Conservation (phyloP, 1,284 basidiomycete genomes). For the Cryptococcus maquisensis region DNA sequence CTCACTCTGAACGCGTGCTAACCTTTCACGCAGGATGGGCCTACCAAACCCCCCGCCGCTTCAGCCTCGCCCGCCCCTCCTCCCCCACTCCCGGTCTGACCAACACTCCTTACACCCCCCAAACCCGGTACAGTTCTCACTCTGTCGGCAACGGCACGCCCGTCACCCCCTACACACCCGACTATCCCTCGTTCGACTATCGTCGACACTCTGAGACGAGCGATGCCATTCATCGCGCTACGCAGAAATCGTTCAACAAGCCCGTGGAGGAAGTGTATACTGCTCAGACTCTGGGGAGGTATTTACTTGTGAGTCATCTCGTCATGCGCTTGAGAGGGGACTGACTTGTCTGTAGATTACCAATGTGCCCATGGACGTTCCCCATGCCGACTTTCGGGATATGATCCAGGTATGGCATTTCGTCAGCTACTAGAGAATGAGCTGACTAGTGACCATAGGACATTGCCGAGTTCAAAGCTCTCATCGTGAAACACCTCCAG, state of each 20-base stretch:
- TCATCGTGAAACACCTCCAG: constrained; percentile 28
- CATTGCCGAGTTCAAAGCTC: constrained; percentile 27
- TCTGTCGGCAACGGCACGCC: not conserved
- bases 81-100: constrained; percentile 3
- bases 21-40: not conserved
- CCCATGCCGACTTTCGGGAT: constrained; percentile 15
- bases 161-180: constrained; percentile 10
- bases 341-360: constrained; percentile 16
- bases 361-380: constrained; percentile 21
- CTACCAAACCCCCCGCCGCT: constrained; percentile 7
- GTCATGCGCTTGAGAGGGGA: too few relatives aligned
- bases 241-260: not conserved
- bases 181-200: not conserved
- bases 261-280: not conserved
- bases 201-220: not conserved
- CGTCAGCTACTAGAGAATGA: not conserved
- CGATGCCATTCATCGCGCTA: not conserved
- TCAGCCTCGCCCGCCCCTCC: not conserved
- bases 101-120: constrained; percentile 14
- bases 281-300: constrained; percentile 21
- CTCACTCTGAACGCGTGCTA: not conserved
- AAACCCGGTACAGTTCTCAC: not conserved
- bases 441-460: constrained; percentile 10
- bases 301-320: constrained; percentile 23
- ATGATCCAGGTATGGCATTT: constrained; percentile 21